Conservation (phyloP, 306 rosid species). For the Lathyrus oleraceus region DNA sequence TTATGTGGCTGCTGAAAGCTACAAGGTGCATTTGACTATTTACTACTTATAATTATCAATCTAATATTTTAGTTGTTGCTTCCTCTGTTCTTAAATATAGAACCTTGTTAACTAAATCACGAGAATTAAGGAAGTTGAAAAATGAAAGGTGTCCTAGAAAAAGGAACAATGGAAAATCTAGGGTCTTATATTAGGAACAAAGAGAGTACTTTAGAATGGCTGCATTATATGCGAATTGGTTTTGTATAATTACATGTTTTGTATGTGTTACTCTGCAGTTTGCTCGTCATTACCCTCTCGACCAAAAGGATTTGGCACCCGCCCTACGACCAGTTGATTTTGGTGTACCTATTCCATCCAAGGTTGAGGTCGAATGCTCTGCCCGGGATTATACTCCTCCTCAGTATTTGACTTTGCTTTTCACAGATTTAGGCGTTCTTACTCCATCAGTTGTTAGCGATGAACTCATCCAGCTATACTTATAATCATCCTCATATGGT, state of each 20-base stretch:
- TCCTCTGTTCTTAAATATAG: too few relatives aligned
- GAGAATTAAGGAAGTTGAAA: too few relatives aligned
- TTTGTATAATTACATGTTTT: slow-evolving; percentile 20
- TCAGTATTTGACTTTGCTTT: slow-evolving; percentile 81
- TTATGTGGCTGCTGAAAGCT: slow-evolving; percentile 97
- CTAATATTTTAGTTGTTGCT: not conserved
- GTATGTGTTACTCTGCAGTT: slow-evolving; percentile 58
- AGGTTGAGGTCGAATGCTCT: slow-evolving; percentile 93
- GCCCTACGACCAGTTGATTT: slow-evolving; percentile 84
- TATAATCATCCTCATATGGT: slow-evolving; percentile 42
- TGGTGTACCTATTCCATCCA: slow-evolving; percentile 90
- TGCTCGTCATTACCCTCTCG: slow-evolving; percentile 93
- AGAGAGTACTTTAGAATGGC: slow-evolving; percentile 1
- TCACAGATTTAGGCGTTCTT: slow-evolving; percentile 93
- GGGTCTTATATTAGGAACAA: too few relatives aligned
- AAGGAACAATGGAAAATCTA: too few relatives aligned
- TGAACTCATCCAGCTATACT: slow-evolving; percentile 94
- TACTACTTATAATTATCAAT: slow-evolving; percentile 11
- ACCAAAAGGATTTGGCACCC: slow-evolving; percentile 93
- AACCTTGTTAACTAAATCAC: too few relatives aligned
- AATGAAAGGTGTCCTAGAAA: too few relatives aligned
- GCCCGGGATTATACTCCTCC: slow-evolving; percentile 99
- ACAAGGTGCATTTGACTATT: slow-evolving; percentile 57
- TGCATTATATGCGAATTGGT: slow-evolving; percentile 19
- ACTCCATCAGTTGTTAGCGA: slow-evolving; percentile 96